Evolutionary conservation across 768 basidiomycete species (phyloP), one percentile per base, ranked within the genome.

Genomic region (Cystobasidium tubakii): DNA sequence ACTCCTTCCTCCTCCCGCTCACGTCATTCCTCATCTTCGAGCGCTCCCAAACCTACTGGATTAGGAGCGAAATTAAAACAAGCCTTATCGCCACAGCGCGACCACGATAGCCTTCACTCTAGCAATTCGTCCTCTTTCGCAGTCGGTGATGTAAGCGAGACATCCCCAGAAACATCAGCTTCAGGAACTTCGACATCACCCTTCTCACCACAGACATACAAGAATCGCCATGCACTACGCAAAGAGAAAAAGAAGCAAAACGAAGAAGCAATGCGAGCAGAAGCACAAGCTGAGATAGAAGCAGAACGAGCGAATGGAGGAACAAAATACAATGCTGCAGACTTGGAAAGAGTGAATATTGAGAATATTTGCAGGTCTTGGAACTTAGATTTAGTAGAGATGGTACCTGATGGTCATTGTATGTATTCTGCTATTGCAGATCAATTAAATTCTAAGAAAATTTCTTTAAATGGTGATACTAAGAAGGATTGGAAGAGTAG

Each of bases 341-440:
- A 55, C 7, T 19, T 60, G 23, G 69, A 71, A 55, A 53, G 55
- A 39, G 13, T 31, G 4, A 53, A 31, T 23, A 55, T 71, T 9
- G 55, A 60, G 7, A 55, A 43, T 27, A 31, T 62, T 3, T n/a
- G 27, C 7, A 13, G 55, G 1, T 34, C 29, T 33, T 46, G 33
- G 33, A 60, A 60, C n/a, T 36, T 71, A n/a, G 53, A 71, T 9
- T 29, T 71, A 55, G 25, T 55, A n/a, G 69, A 71, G 36, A 71
- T 71, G 69, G 69, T 60, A 31, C 69, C 69, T 53, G 69, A 71
- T 60, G 69, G 69, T 21, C 33, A 71, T 31, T 71, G 69, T 60
- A 44, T 27, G 69, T 57, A 29, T 71, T 57, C 69, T 21, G 69
- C 69, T 21, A 36, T 71, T 39, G 69, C 69, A n/a, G 69, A 71